phyloP scores from a whole-genome alignment of 148 eudicot genomes.

The Vaccinium darrowii region DNA sequence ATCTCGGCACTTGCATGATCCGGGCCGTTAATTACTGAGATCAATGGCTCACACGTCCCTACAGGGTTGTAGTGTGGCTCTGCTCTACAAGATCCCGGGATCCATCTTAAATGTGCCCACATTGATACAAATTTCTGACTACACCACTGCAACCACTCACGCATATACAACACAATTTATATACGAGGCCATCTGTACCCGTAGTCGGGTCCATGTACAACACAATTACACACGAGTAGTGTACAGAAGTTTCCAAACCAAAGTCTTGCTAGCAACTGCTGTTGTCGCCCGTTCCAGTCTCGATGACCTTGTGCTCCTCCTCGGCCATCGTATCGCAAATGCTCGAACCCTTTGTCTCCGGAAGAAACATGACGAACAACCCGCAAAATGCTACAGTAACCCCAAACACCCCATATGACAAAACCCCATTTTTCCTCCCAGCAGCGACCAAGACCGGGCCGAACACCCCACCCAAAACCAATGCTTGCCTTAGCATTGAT shows the following conservation, averaged over 20 bases:
- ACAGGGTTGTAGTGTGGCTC: too few species aligned
- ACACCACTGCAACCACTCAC: too few species aligned
- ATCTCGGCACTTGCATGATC: too few species aligned
- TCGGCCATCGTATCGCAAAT: conserved; percentile 58
- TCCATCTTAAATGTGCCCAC: too few species aligned
- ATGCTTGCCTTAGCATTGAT: conserved; percentile 59
- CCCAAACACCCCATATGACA: conserved; percentile 64
- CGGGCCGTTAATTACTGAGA: too few species aligned
- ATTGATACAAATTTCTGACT: too few species aligned
- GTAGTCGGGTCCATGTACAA: too few species aligned
- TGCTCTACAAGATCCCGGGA: too few species aligned
- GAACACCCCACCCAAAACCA: conserved; percentile 53
- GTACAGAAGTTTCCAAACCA: background rate
- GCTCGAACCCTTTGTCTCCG: conserved; percentile 50
- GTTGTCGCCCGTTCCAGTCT: background rate
- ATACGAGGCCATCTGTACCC: too few species aligned
- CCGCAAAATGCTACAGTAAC: conserved; percentile 41
- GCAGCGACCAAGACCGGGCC: conserved; percentile 60
- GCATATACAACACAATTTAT: too few species aligned
- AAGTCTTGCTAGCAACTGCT: background rate
- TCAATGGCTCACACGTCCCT: too few species aligned
- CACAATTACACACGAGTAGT: background rate
- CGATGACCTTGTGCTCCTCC: conserved; percentile 41
- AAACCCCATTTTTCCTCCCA: conserved; percentile 31
- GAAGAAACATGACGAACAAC: conserved; percentile 36